Evolutionary conservation across 2,329 filamentous ascomycete genomes (phyloP).

Genomic region (Penicillium corylophilum): DNA sequence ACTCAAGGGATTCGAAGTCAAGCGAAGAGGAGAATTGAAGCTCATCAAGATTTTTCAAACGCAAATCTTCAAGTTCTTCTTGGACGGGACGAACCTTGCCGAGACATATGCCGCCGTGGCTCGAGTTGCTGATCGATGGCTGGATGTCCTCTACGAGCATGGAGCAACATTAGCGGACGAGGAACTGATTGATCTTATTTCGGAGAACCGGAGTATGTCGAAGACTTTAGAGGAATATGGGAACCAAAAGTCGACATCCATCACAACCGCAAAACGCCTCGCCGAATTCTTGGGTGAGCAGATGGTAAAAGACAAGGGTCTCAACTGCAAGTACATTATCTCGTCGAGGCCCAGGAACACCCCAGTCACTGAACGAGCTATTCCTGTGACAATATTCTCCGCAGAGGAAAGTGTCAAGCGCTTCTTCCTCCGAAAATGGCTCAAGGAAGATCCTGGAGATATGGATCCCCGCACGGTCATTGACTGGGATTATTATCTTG

Average conservation of each 20-base stretch:
- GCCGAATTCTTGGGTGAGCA: slow-evolving; percentile 96
- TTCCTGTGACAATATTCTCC: slow-evolving; percentile 96
- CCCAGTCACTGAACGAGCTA: slow-evolving; percentile 88
- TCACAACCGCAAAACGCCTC: slow-evolving; percentile 91
- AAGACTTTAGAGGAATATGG: slow-evolving; percentile 98
- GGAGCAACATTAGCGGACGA: slow-evolving; percentile 90
- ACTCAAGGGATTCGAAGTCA: slow-evolving; percentile 95
- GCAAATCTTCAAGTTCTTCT: slow-evolving; percentile 98
- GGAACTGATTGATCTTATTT: slow-evolving; percentile 99
- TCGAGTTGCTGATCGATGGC: slow-evolving; percentile 92
- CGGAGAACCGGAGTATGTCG: slow-evolving; percentile 96
- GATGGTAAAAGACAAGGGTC: slow-evolving; percentile 98
- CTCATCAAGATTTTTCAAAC: slow-evolving; percentile 99
- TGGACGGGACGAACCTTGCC: slow-evolving; percentile 81
- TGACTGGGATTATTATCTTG: slow-evolving; percentile 96
- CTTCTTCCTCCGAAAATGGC: slow-evolving; percentile 88
- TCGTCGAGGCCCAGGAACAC: slow-evolving; percentile 81
- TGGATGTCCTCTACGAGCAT: slow-evolving; percentile 88
- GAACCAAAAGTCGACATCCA: slow-evolving; percentile 94
- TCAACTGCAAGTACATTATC: slow-evolving; percentile 99
- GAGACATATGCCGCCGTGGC: slow-evolving; percentile 92
- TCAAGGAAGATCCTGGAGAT: slow-evolving; percentile 86
- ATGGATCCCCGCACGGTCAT: slow-evolving; percentile 87
- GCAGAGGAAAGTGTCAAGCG: slow-evolving; percentile 85
- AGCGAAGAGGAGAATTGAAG: slow-evolving; percentile 95